Evolutionary conservation across 2,329 filamentous ascomycete species (phyloP).

Genomic region (Penicillium fuscoglaucum): DNA sequence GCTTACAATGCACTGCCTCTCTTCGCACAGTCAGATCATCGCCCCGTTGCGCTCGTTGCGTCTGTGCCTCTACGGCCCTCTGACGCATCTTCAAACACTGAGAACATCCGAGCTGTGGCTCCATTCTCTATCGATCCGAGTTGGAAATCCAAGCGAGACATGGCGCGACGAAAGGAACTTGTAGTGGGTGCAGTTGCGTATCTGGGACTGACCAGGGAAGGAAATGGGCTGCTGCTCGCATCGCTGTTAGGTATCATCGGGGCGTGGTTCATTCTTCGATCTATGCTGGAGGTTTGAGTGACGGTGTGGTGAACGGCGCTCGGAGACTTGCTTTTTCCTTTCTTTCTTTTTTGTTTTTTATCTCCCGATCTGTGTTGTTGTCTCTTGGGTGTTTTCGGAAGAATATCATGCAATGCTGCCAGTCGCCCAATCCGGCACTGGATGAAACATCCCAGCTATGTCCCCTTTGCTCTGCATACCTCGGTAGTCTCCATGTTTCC

Average conservation of each 20-base stretch:
- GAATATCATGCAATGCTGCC: constrained; percentile 6
- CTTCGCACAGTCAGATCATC: constrained; percentile 82
- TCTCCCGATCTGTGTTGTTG: background rate
- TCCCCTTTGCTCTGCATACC: background rate
- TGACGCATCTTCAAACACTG: constrained; percentile 29
- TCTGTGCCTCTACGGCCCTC: constrained; percentile 59
- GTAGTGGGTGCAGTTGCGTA: constrained; percentile 60
- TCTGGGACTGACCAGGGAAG: constrained; percentile 51
- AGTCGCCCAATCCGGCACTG: background rate
- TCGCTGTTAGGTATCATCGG: constrained; percentile 41
- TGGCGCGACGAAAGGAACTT: constrained; percentile 60
- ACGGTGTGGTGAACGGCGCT: background rate
- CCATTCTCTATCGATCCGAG: constrained; percentile 60
- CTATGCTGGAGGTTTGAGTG: constrained; percentile 30
- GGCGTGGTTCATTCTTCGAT: constrained; percentile 45
- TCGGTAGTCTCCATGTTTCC: background rate
- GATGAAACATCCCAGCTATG: background rate
- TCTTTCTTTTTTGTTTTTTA: too few species aligned
- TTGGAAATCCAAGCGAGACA: constrained; percentile 56
- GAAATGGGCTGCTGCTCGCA: constrained; percentile 44
- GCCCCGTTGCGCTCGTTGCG: constrained; percentile 73
- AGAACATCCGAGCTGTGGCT: constrained; percentile 42
- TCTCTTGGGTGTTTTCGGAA: constrained; percentile 2
- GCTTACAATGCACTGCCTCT: constrained; percentile 75
- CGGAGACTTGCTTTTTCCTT: background rate